A percentile compares a stretch with the other conserved stretches of the same genome.
phyloP scores from a whole-genome alignment of 176 grass and related monocot species.

The Hyparrhenia diplandra region DNA sequence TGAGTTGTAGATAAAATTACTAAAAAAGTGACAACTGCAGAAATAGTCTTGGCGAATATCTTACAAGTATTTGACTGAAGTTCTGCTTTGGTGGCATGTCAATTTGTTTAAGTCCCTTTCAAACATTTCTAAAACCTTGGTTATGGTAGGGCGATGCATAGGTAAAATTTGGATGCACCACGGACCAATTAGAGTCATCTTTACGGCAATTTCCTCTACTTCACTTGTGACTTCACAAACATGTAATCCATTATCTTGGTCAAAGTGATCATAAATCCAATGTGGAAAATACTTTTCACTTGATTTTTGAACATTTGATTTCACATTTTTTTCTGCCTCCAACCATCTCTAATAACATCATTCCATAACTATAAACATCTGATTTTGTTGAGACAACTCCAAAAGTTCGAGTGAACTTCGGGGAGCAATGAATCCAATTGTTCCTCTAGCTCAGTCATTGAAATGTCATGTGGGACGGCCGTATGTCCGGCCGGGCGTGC shows the following conservation, averaged over 20 bases:
- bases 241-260: not conserved
- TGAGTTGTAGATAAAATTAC: not conserved
- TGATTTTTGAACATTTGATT: not conserved
- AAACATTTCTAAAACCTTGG: constrained; percentile 15
- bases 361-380: not conserved
- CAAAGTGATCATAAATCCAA: not conserved
- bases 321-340: not conserved
- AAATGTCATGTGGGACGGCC: no score
- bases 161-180: constrained; percentile 23
- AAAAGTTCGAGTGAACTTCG: not conserved
- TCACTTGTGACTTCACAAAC: not conserved
- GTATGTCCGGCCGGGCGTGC: no score
- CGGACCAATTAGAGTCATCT: not conserved
- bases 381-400: not conserved
- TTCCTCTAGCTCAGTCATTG: not conserved
- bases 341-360: not conserved
- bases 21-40: not conserved
- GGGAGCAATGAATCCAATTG: not conserved
- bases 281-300: not conserved
- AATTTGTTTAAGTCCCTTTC: not conserved
- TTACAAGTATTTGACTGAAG: not conserved
- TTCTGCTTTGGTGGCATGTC: constrained; percentile 16
- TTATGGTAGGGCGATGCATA: not conserved
- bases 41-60: not conserved
- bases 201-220: not conserved